Percentiles rank a stretch among this genome's conserved stretches.
phyloP scores from a whole-genome alignment of 2,329 filamentous ascomycete genomes.

The Dothideomycetidae sp. region DNA sequence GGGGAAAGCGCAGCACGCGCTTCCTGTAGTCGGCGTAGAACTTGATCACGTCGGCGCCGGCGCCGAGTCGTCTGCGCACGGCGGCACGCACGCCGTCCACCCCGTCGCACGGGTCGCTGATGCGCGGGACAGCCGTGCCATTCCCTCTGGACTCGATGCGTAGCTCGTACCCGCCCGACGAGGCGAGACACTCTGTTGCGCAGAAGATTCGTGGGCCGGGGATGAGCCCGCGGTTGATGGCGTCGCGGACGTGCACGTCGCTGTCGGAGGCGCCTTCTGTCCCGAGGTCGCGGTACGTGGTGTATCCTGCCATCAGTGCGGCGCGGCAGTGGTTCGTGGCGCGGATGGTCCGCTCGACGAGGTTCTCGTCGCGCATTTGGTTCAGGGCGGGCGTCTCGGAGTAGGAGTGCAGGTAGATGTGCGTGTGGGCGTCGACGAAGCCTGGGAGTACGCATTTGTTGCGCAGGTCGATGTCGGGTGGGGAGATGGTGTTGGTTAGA shows the following conservation, averaged over 20 bases:
- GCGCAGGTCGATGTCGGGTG: slow-evolving; percentile 39
- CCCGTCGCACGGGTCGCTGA: slow-evolving; percentile 30
- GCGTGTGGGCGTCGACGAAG: slow-evolving; percentile 42
- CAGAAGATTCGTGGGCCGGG: slow-evolving; percentile 44
- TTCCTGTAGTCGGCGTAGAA: slow-evolving; percentile 23
- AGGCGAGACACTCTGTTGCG: slow-evolving; percentile 38
- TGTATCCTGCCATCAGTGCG: slow-evolving; percentile 44
- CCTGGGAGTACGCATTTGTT: slow-evolving; percentile 38
- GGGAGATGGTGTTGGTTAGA: slow-evolving; percentile 14
- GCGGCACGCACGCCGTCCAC: slow-evolving; percentile 27
- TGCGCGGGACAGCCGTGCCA: slow-evolving; percentile 13
- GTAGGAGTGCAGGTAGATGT: slow-evolving; percentile 38
- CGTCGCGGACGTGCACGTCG: slow-evolving; percentile 39
- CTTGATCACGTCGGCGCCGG: slow-evolving; percentile 22
- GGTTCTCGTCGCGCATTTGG: slow-evolving; percentile 44
- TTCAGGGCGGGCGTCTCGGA: slow-evolving; percentile 28
- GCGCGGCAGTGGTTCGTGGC: slow-evolving; percentile 39
- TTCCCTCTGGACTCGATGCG: slow-evolving; percentile 31
- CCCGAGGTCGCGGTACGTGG: slow-evolving; percentile 43
- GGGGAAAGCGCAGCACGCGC: slow-evolving; percentile 18
- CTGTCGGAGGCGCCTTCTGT: slow-evolving; percentile 38
- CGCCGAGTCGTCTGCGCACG: slow-evolving; percentile 20
- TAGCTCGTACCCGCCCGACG: slow-evolving; percentile 36
- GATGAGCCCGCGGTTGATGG: slow-evolving; percentile 39
- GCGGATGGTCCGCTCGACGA: slow-evolving; percentile 43